Evolutionary conservation across 495 filamentous ascomycete genomes (phyloP), one percentile per base, ranked within the genome.

Genomic region (Penicillium pulvis): DNA sequence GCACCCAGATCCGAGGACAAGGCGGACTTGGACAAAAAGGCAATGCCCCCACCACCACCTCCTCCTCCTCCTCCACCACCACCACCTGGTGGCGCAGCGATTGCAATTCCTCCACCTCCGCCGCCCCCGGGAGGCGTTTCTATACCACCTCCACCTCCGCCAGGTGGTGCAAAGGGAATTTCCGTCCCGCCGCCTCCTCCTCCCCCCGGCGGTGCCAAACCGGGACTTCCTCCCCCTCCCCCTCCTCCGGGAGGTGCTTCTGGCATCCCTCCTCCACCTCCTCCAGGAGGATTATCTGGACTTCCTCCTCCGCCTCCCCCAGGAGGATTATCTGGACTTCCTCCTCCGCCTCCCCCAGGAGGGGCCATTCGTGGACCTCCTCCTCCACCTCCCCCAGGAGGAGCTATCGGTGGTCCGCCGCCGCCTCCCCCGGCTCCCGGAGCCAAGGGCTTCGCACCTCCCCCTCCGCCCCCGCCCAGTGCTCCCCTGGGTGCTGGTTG

Each of bases 381-480:
- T 76, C 76, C 76, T 9, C 80, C 80, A 24, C 81, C 81, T 16
- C 82, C 81, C 28, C 83, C 67, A 19, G 73, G 71, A 28, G 62
- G 66, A 31, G 65, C 62, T 20, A 58, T 68, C 35, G 53, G 39
- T 42, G 62, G 63, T 57, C 82, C 83, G 36, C 83, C 83, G 2
- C 85, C 87, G 31, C 85, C 86, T 4, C 85, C 39, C 39, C 86
- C 85, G 2, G 75, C 79, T 24, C 76, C 78, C 36, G 76, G 70
- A 39, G 67, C 41, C 12, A 53, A 60, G 56, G 64, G 46, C 62
- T 69, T 72, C 60, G 68, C 56, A 53, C 81, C 82, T 12, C 84
- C 84, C 16, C 84, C 83, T 11, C 84, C 85, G n/a, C 84, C 83
- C 10, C 83, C 84, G 5, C 81, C 79, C 51, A 81, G 74, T 24